A percentile compares a stretch with the other conserved stretches of the same genome.
These are phyloP conservation scores for Malassezia sympodialis DNA, from an alignment of 1,284 basidiomycete genomes.

Conservation along the genomic window DNA sequence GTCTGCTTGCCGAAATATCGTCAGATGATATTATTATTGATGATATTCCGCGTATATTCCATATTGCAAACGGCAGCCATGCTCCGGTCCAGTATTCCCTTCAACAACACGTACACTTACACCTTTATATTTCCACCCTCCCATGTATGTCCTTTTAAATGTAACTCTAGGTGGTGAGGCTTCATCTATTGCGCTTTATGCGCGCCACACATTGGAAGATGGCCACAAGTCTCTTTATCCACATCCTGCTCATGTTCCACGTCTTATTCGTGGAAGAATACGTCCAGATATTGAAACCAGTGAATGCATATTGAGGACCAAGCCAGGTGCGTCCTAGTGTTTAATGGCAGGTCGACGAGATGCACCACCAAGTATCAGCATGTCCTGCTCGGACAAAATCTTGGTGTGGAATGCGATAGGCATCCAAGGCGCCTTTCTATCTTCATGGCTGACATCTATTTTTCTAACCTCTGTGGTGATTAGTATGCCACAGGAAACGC, in stretches of 20 bases:
- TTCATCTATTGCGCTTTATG: constrained; percentile 19
- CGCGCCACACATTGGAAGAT: constrained; percentile 22
- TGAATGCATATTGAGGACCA: not conserved
- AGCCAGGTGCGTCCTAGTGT: not conserved
- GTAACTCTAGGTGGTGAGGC: constrained; percentile 55
- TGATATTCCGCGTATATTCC: constrained; percentile 5
- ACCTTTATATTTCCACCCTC: constrained; percentile 72
- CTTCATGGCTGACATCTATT: constrained; percentile 17
- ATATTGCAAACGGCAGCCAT: not conserved
- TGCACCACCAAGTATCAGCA: constrained; percentile 21
- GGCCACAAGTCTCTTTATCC: not conserved
- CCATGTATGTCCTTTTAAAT: constrained; percentile 71
- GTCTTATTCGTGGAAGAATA: constrained; percentile 30
- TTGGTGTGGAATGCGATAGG: constrained; percentile 19
- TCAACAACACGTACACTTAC: constrained; percentile 53
- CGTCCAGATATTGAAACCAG: not conserved
- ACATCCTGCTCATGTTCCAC: constrained; percentile 19
- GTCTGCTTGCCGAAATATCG: constrained; percentile 52
- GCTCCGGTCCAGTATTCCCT: constrained; percentile 54
- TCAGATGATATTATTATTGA: not conserved
- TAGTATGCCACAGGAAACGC: not conserved
- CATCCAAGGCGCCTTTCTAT: constrained; percentile 22
- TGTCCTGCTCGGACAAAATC: constrained; percentile 27
- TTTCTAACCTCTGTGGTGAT: constrained; percentile 9
- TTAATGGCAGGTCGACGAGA: constrained; percentile 16